These are phyloP conservation scores for Phyllostachys edulis DNA, from an alignment of 176 grass and related monocot genomes.

Conservation along the genomic window DNA sequence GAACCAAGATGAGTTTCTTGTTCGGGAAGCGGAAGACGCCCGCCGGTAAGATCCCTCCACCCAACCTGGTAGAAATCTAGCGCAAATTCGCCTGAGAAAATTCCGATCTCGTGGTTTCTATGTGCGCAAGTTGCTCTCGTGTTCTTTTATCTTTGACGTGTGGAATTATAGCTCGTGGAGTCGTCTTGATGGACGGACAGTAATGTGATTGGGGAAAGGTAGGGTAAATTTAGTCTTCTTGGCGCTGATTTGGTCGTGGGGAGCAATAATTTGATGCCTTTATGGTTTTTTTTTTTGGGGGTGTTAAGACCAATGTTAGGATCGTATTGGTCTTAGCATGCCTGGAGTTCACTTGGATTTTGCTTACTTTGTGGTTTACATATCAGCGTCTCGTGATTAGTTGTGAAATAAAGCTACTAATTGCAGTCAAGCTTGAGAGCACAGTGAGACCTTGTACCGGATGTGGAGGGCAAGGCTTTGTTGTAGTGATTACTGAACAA, in stretches of 20 bases:
- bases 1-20: conserved; percentile 68
- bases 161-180: background rate
- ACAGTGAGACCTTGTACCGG: no score
- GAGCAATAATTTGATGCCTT: background rate
- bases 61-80: background rate
- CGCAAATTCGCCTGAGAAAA: background rate
- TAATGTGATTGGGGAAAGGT: background rate
- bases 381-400: background rate
- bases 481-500: background rate
- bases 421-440: background rate
- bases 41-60: conserved; percentile 39
- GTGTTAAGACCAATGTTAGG: background rate
- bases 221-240: background rate
- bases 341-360: background rate
- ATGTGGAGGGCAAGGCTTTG: background rate
- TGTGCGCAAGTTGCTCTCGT: background rate
- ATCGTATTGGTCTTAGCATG: background rate
- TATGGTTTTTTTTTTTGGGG: background rate
- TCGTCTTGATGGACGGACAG: background rate
- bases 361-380: background rate
- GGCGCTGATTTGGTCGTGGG: background rate
- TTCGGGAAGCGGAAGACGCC: conserved; percentile 82
- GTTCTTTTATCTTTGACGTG: background rate
- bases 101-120: background rate
- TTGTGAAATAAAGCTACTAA: background rate